Base-by-base conservation (phyloP, 805 yeast genomes). In the Ogataea methylovora region DNA sequence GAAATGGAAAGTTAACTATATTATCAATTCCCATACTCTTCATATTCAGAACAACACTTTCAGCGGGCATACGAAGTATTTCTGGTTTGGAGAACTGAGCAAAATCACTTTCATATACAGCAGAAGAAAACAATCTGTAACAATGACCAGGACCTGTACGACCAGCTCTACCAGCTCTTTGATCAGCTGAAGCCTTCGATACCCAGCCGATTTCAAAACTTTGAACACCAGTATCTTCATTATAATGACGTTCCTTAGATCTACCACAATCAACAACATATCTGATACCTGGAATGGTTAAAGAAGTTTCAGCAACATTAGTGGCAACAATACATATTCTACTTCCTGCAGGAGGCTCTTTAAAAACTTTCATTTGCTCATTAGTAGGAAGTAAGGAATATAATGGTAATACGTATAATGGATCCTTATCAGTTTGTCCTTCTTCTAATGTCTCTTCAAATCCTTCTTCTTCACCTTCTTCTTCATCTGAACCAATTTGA, bases 131-230 rank as follows among this genome's bases (percentile, higher is more conserved):
- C 11, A 92, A 58, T 40, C 98, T 66, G 55, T 92, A 92, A 55
- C 96, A 85, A 51, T 92, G 97, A 38, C 99, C 99, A 0, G 98
- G 97, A 0, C 97, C 98, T 1, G 96, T 88, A 70, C 97, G 80
- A 54, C 97, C 97, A 33, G 97, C 97, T 67, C 97, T 79, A 52
- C 97, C 97, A 14, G 94, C 63, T 63, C 99, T 73, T 65, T 92
- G 99, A 45, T 77, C 92, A 0, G 97, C 90, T 39, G 95, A 82
- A 2, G 99, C 99, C 49, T 92, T 87, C 30, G 95, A 82, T 4
- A 88, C 68, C 97, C 97, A 92, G 36, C 76, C 82, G 32, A 92
- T 70, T 50, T 84, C 92, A 58, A 83, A 94, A 39, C 94, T 83
- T 59, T 90, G 97, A 23, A 92, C 94, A 3, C 95, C 94, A 10